These are phyloP conservation scores for Plasmodium coatneyi DNA, from an alignment of 169 alveolate species.

Conservation along the genomic window DNA sequence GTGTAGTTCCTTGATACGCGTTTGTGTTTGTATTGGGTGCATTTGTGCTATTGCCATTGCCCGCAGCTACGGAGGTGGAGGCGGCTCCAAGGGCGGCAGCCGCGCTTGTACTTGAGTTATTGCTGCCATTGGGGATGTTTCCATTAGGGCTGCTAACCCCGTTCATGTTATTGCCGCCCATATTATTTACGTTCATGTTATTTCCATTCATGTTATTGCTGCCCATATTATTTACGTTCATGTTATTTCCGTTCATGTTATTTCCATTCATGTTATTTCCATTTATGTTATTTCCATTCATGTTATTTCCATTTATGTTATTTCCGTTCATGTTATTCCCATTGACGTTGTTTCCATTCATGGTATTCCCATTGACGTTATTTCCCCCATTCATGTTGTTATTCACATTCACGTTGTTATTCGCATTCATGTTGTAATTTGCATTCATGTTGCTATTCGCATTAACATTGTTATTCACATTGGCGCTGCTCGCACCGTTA, in stretches of 20 bases:
- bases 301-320: background rate
- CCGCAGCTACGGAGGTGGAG: slow-evolving; percentile 7
- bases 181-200: background rate
- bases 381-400: background rate
- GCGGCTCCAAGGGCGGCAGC: slow-evolving; percentile 9
- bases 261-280: background rate
- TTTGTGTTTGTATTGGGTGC: background rate
- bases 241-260: background rate
- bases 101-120: background rate
- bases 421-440: background rate
- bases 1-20: background rate
- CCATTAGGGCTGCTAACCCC: background rate
- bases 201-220: background rate
- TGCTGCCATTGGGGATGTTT: background rate
- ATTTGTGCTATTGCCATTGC: slow-evolving; percentile 18
- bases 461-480: background rate
- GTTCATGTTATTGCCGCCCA: background rate
- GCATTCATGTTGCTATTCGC: background rate
- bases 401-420: background rate
- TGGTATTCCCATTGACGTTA: background rate
- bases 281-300: background rate
- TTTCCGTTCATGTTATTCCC: background rate
- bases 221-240: no score
- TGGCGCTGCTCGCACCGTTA: background rate
- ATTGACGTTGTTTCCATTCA: background rate